Evolutionary conservation across 208 protist genomes (phyloP), one percentile per base, ranked within the genome.

Genomic region (Trypanosoma caninum): DNA sequence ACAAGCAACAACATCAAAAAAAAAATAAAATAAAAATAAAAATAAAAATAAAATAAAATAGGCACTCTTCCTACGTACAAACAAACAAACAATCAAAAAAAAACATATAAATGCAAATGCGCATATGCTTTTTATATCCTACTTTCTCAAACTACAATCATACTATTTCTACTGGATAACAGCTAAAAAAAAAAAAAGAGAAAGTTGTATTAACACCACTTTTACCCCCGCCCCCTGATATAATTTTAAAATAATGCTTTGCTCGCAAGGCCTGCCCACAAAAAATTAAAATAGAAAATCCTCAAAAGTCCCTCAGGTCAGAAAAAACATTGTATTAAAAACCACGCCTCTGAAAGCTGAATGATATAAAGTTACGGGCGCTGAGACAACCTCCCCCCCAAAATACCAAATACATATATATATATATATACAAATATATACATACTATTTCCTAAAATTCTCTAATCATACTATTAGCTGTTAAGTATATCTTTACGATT

Each of bases 341-440:
- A n/a, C n/a, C n/a, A n/a, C n/a, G n/a, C n/a, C n/a, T n/a, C n/a
- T n/a, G n/a, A n/a, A n/a, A n/a, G n/a, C n/a, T n/a, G n/a, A n/a
- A n/a, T n/a, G n/a, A n/a, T n/a, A n/a, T n/a, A n/a, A n/a, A n/a
- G n/a, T n/a, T n/a, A n/a, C n/a, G n/a, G n/a, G n/a, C n/a, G n/a
- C n/a, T n/a, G n/a, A n/a, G n/a, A n/a, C n/a, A n/a, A n/a, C n/a
- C n/a, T n/a, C n/a, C n/a, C n/a, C n/a, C n/a, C n/a, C n/a, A n/a
- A n/a, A 63, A 63, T 28, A 63, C 33, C 52, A 63, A 42, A 14
- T 64, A 50, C 42, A n/a, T 48, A 23, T 48, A n/a, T 23, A 48
- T 48, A 48, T 27, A 48, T 27, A 7, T 9, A 23, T 22, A 18
- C 14, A 48, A 27, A 48, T 7, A 48, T 7, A 48, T 48, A 23